These are phyloP conservation scores for Rhodomyrtus psidioides DNA, from an alignment of 441 rosid species.

Conservation along the genomic window DNA sequence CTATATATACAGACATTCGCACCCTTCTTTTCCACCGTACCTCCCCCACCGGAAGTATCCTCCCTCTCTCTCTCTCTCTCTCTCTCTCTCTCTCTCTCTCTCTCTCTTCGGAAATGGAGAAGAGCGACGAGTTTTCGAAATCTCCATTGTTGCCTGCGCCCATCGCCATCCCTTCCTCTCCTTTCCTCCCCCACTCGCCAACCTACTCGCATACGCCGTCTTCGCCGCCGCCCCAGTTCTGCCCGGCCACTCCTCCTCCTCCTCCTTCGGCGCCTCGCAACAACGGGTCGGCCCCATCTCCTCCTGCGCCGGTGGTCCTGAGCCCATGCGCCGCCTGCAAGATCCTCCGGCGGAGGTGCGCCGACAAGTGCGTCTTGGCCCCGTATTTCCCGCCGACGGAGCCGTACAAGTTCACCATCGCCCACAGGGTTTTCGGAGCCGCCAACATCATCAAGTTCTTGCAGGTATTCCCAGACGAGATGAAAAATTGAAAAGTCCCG, in stretches of 20 bases:
- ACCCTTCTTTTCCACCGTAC: not conserved
- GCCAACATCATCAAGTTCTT: slow-evolving; percentile 64
- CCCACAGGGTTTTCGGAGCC: slow-evolving; percentile 64
- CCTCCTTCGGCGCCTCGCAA: not conserved
- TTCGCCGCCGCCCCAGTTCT: not conserved
- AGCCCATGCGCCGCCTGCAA: slow-evolving; percentile 81
- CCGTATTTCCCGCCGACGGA: slow-evolving; percentile 72
- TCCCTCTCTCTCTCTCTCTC: not conserved
- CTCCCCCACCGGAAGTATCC: not conserved
- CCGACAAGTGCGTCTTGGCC: slow-evolving; percentile 50
- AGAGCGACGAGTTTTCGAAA: not conserved
- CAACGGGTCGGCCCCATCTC: not conserved
- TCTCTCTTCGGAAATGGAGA: not conserved
- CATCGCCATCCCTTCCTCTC: not conserved
- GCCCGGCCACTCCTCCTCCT: not conserved
- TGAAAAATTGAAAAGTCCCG: not conserved
- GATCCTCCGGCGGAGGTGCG: slow-evolving; percentile 62
- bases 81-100: not conserved
- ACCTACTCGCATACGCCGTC: not conserved
- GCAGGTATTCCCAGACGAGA: slow-evolving; percentile 28
- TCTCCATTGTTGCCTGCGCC: not conserved
- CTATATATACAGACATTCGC: not conserved
- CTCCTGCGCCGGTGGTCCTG: slow-evolving; percentile 13
- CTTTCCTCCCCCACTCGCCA: not conserved
- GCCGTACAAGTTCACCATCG: slow-evolving; percentile 59